phyloP scores from a whole-genome alignment of 805 yeast species.

The Hanseniaspora hatyaiensis region DNA sequence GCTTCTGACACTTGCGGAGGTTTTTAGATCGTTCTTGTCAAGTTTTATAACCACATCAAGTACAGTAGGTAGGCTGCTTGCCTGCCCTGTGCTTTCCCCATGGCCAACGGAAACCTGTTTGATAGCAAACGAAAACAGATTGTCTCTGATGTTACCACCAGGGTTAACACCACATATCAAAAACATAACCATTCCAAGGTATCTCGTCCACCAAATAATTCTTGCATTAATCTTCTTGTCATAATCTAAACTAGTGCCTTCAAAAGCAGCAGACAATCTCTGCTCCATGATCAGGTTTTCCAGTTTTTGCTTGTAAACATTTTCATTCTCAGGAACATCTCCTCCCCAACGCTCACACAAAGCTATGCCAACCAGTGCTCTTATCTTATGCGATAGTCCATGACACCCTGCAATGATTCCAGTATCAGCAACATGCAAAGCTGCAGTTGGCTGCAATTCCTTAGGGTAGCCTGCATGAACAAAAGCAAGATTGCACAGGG shows the following conservation, averaged over 20 bases:
- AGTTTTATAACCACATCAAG: slow-evolving; percentile 34
- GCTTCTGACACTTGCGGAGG: slow-evolving; percentile 47
- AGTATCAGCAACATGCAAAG: slow-evolving; percentile 58
- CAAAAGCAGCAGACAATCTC: slow-evolving; percentile 14
- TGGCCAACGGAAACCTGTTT: slow-evolving; percentile 6
- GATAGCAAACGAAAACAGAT: slow-evolving; percentile 38
- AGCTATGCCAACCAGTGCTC: slow-evolving; percentile 63
- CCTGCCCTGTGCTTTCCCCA: slow-evolving; percentile 1
- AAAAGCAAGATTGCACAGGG: slow-evolving; percentile 61
- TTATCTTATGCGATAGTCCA: slow-evolving; percentile 58
- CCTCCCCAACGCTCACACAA: slow-evolving; percentile 77
- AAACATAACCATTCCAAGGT: slow-evolving; percentile 61
- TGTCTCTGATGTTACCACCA: slow-evolving; percentile 62
- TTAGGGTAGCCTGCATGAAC: slow-evolving; percentile 68
- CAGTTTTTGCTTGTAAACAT: slow-evolving; percentile 35
- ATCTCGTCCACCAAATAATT: slow-evolving; percentile 61
- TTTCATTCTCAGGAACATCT: slow-evolving; percentile 50
- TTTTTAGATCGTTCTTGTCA: slow-evolving; percentile 44
- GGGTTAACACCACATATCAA: slow-evolving; percentile 73
- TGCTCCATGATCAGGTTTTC: slow-evolving; percentile 36
- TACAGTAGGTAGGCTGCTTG: slow-evolving; percentile 20
- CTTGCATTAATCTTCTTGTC: slow-evolving; percentile 35
- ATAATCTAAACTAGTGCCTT: slow-evolving; percentile 30
- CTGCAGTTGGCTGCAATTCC: slow-evolving; percentile 64
- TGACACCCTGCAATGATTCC: slow-evolving; percentile 68